phyloP scores from a whole-genome alignment of 176 grass and related monocot species.

The Triticum aestivum region IWGSC_CS_RefSeq_v2.1 NC_057802.1:500533962-500534461 shows the following conservation, averaged over 20 bases:
- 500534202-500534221: not conserved
- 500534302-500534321: not conserved
- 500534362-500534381: no score
- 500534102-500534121: not conserved
- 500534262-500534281: constrained; percentile 7
- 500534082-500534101: not conserved
- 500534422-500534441: not conserved
- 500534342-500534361: constrained; percentile 13
- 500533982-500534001: not conserved
- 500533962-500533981: not conserved
- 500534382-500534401: no score
- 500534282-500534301: not conserved
- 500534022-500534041: not conserved
- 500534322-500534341: not conserved
- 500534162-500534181: not conserved
- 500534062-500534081: not conserved
- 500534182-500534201: not conserved
- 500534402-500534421: constrained; percentile 14
- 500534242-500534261: not conserved
- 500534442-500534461: not conserved
- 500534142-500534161: not conserved
- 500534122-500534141: not conserved
- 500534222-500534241: constrained; percentile 27
- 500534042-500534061: not conserved
- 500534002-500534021: not conserved